Evolutionary conservation across 2,329 filamentous ascomycete genomes (phyloP).

Genomic region (Exophiala xenobiotica): DNA sequence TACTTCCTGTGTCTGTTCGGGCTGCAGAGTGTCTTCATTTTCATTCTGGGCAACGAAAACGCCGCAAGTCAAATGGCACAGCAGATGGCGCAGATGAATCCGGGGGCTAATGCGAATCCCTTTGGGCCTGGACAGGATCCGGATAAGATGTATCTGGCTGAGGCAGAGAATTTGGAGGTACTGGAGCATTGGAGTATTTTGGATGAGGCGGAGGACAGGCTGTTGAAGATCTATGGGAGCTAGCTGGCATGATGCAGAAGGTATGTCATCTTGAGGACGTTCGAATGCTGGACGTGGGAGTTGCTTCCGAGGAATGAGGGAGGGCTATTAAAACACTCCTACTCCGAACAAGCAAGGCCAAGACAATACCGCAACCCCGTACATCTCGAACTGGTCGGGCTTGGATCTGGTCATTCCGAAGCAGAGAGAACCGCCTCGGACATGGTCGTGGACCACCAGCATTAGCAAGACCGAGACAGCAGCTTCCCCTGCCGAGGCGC

Average conservation of each 20-base stretch:
- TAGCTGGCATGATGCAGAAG: constrained; percentile 2
- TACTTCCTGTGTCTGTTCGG: constrained; percentile 98
- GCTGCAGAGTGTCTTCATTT: constrained; percentile 94
- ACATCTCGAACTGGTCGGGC: too few relatives aligned
- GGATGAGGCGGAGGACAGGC: constrained; percentile 80
- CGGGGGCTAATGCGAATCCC: constrained; percentile 65
- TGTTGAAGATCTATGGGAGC: constrained; percentile 56
- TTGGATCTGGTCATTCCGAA: too few relatives aligned
- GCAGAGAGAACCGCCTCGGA: too few relatives aligned
- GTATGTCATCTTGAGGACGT: too few relatives aligned
- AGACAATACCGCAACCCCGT: too few relatives aligned
- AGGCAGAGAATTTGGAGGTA: constrained; percentile 94
- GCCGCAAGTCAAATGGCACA: constrained; percentile 79
- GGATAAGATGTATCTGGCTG: constrained; percentile 88
- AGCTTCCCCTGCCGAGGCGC: too few relatives aligned
- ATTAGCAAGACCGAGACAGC: too few relatives aligned
- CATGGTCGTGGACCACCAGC: too few relatives aligned
- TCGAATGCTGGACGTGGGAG: too few relatives aligned
- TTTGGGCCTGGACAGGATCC: constrained; percentile 92
- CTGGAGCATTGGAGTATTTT: constrained; percentile 91
- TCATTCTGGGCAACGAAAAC: constrained; percentile 93
- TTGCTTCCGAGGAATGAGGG: not conserved
- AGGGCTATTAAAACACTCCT: too few relatives aligned
- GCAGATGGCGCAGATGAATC: constrained; percentile 74
- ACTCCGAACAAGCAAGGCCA: too few relatives aligned